These are phyloP conservation scores for Dinochytrium kinnereticum DNA, from an alignment of 371 early-diverging fungal genomes.

Conservation along the genomic window DNA sequence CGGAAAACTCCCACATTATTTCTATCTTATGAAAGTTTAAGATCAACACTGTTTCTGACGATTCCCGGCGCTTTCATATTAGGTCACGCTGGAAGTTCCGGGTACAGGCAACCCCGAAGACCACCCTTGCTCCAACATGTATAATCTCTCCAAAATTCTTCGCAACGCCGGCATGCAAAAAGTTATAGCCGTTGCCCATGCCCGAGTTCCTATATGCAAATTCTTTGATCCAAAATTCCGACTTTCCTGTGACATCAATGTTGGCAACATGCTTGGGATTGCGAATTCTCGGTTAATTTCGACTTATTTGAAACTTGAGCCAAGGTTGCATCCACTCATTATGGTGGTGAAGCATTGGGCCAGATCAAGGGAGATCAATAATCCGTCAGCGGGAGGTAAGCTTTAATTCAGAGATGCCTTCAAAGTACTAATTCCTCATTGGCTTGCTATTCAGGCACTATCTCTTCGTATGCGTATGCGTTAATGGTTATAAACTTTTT, in stretches of 20 bases:
- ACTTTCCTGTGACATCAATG: constrained; percentile 81
- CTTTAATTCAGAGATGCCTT: constrained; percentile 16
- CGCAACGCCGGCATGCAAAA: constrained; percentile 43
- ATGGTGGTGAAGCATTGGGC: constrained; percentile 86
- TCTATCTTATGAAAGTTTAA: background rate
- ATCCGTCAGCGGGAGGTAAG: constrained; percentile 48
- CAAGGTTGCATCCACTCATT: constrained; percentile 74
- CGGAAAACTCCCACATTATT: background rate
- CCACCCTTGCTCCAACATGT: constrained; percentile 41
- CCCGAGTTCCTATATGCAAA: constrained; percentile 71
- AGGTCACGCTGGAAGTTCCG: constrained; percentile 26
- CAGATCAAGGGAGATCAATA: constrained; percentile 69
- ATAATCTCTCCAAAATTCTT: constrained; percentile 32
- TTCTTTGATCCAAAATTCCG: constrained; percentile 62
- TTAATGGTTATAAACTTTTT: constrained; percentile 46
- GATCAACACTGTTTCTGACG: too few species aligned
- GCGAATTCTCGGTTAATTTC: constrained; percentile 78
- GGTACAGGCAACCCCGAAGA: constrained; percentile 16
- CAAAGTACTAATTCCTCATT: too few species aligned
- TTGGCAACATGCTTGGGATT: constrained; percentile 78
- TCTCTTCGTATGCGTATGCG: constrained; percentile 45
- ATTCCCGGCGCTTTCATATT: background rate
- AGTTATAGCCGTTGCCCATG: constrained; percentile 41
- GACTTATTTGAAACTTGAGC: constrained; percentile 76
- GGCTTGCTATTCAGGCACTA: constrained; percentile 38